A percentile compares a stretch with the other conserved stretches of the same genome.
Evolutionary conservation across 1,139 yeast genomes (phyloP).

Genomic region (Hansenula lynferdii): DNA sequence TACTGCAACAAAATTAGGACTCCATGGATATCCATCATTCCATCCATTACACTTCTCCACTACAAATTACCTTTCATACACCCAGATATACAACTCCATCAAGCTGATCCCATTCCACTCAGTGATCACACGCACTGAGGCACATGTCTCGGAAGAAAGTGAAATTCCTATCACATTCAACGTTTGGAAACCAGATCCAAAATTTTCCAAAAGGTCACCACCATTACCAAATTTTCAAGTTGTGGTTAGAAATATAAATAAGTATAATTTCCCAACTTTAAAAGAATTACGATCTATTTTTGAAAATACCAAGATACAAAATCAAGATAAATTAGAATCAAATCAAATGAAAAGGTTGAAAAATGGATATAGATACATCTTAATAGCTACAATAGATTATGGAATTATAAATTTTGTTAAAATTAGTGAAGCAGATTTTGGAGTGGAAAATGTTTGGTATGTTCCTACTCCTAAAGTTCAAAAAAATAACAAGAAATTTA

Average conservation of each 20-base stretch:
- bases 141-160: no score
- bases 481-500: no score
- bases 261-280: conserved; percentile 48
- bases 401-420: conserved; percentile 69
- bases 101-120: conserved; percentile 29
- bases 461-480: conserved; percentile 4
- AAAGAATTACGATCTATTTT: conserved; percentile 27
- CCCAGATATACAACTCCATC: conserved; percentile 37
- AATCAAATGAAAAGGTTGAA: conserved; percentile 31
- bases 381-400: conserved; percentile 64
- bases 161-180: conserved; percentile 35
- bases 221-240: conserved; percentile 76
- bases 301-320: conserved; percentile 31
- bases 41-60: conserved; percentile 21
- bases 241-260: conserved; percentile 50
- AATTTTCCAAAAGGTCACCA: conserved; percentile 64
- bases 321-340: conserved; percentile 39
- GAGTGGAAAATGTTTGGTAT: conserved; percentile 33
- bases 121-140: conserved; percentile 21
- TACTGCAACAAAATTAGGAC: conserved; percentile 2
- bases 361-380: conserved; percentile 42
- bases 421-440: conserved; percentile 56
- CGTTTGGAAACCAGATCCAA: conserved; percentile 82
- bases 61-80: conserved; percentile 33
- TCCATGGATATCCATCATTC: conserved; percentile 18